Conservation (phyloP, 202 grass and related monocot species). For the Eragrostis tef region DNA sequence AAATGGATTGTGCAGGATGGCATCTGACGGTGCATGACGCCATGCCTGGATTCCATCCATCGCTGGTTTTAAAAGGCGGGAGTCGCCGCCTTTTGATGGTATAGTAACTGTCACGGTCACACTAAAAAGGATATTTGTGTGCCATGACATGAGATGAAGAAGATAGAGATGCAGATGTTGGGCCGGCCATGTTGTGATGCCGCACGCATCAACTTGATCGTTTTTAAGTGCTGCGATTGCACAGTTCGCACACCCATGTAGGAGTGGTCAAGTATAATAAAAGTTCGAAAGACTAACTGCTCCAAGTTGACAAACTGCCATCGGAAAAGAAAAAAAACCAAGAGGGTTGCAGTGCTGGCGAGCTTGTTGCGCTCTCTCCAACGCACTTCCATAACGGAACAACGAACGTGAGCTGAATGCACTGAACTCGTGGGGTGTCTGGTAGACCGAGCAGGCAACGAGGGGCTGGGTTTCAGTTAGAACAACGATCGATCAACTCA, state of each 20-base stretch:
- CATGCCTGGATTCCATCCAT: neutral
- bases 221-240: neutral
- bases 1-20: constrained; percentile 25
- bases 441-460: constrained; percentile 14
- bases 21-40: constrained; percentile 22
- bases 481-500: neutral
- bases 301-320: constrained; percentile 49
- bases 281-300: neutral
- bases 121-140: neutral
- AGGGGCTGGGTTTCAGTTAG: constrained; percentile 13
- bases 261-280: neutral
- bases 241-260: neutral
- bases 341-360: neutral
- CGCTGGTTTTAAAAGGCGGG: neutral
- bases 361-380: neutral
- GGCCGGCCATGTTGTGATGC: constrained; percentile 15
- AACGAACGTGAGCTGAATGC: constrained; percentile 27
- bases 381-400: constrained; percentile 32
- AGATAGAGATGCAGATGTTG: constrained; percentile 14
- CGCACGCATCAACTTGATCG: constrained; percentile 11
- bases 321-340: neutral
- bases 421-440: neutral
- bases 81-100: constrained; percentile 39
- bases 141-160: neutral
- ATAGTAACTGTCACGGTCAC: constrained; percentile 30